Evolutionary conservation across 108 stramenopile genomes (phyloP).

Genomic region (Skeletonema menzelii): DNA sequence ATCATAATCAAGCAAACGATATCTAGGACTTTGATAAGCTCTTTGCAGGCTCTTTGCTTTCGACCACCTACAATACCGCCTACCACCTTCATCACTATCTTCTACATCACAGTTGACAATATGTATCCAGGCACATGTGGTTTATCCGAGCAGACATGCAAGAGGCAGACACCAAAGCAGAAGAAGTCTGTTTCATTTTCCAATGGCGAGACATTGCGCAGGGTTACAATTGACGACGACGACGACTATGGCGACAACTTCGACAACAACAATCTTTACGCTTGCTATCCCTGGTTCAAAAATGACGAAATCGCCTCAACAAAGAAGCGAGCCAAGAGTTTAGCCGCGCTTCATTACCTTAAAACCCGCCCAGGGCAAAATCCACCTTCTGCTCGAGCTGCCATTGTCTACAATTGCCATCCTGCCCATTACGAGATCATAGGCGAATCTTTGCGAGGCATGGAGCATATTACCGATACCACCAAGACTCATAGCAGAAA

Average conservation of each 20-base stretch:
- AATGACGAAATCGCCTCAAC: not conserved
- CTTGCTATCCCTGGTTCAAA: not conserved
- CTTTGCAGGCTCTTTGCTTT: too few species aligned
- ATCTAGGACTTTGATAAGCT: too few species aligned
- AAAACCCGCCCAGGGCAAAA: not conserved
- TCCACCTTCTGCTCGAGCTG: not conserved
- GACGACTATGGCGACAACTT: too few species aligned
- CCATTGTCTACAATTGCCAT: not conserved
- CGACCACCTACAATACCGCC: too few species aligned
- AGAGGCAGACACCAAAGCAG: not conserved
- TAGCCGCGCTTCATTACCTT: not conserved
- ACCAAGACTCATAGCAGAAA: not conserved
- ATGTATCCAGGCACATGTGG: not conserved
- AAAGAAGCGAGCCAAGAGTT: not conserved
- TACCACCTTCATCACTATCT: too few species aligned
- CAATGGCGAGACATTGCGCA: not conserved
- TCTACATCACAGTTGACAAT: too few species aligned
- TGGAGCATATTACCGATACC: not conserved
- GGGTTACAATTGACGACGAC: not conserved
- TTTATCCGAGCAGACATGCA: not conserved
- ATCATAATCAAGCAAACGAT: too few species aligned
- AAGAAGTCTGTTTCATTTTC: not conserved
- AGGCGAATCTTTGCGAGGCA: not conserved
- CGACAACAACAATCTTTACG: not conserved
- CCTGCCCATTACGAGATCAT: not conserved